Conservation (phyloP, 2,329 filamentous ascomycete species). For the Anthostomella pinea region DNA sequence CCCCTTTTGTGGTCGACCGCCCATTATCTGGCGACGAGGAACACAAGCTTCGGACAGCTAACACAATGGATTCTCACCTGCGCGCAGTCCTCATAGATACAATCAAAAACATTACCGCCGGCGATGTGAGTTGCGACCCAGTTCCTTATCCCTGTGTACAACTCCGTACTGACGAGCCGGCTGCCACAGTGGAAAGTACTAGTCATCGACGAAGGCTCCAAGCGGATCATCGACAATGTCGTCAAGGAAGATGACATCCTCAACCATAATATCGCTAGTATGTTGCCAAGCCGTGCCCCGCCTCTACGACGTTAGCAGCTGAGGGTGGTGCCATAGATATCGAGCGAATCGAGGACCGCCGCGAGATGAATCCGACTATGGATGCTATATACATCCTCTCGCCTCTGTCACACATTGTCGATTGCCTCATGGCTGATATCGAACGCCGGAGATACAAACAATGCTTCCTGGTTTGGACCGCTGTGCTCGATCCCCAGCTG, state of each 20-base stretch:
- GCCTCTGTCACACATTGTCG: conserved; percentile 81
- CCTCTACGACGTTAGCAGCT: conserved; percentile 24
- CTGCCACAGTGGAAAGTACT: conserved; percentile 88
- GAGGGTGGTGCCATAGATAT: conserved; percentile 62
- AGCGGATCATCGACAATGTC: conserved; percentile 84
- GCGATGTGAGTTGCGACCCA: conserved; percentile 61
- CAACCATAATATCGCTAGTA: conserved; percentile 94
- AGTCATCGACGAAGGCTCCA: conserved; percentile 79
- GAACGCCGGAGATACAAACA: conserved; percentile 78
- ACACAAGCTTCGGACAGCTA: conserved; percentile 11
- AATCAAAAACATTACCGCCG: conserved; percentile 74
- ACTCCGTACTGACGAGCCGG: conserved; percentile 4
- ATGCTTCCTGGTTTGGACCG: conserved; percentile 81
- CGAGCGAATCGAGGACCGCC: conserved; percentile 85
- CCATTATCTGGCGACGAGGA: too few relatives aligned
- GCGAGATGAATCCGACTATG: conserved; percentile 81
- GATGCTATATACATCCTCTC: conserved; percentile 93
- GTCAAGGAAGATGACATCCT: conserved; percentile 96
- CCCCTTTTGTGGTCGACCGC: too few relatives aligned
- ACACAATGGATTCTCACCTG: conserved; percentile 8
- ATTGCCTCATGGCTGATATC: conserved; percentile 91
- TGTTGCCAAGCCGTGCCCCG: conserved; percentile 31
- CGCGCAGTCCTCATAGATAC: conserved; percentile 65
- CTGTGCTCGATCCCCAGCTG: conserved; percentile 66
- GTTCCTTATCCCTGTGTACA: background rate